phyloP scores from a whole-genome alignment of 306 rosid species.

The Acmispon strigosus region DNA sequence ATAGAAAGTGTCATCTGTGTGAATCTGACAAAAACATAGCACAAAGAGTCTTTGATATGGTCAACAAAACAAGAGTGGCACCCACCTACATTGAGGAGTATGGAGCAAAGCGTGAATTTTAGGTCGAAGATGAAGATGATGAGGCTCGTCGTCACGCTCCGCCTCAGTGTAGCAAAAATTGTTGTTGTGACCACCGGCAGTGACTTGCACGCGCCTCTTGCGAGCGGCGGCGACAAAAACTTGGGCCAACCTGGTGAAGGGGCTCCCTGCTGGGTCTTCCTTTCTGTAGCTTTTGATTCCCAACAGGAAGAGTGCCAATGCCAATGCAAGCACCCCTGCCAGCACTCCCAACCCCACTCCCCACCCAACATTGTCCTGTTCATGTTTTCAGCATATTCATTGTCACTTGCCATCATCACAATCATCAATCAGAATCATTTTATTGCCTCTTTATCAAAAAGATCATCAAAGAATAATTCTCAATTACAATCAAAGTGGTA shows the following conservation, averaged over 20 bases:
- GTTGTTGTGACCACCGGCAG: background rate
- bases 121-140: slow-evolving; percentile 11
- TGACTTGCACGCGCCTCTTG: slow-evolving; percentile 41
- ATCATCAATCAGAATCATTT: background rate
- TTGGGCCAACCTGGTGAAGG: slow-evolving; percentile 51
- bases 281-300: slow-evolving; percentile 49
- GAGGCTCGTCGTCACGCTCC: background rate
- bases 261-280: slow-evolving; percentile 48
- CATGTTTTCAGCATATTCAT: background rate
- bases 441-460: background rate
- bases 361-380: slow-evolving; percentile 73
- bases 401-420: too few relatives aligned
- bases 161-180: slow-evolving; percentile 24
- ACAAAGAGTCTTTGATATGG: too few relatives aligned
- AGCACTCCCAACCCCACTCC: slow-evolving; percentile 48
- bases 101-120: slow-evolving; percentile 19
- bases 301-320: slow-evolving; percentile 37
- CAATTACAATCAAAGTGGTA: too few relatives aligned
- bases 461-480: background rate
- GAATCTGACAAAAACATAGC: background rate
- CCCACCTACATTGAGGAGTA: slow-evolving; percentile 50
- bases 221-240: slow-evolving; percentile 44
- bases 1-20: too few relatives aligned
- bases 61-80: background rate
- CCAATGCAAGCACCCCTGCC: slow-evolving; percentile 45